These are phyloP conservation scores for Penicillium crystallinum DNA, from an alignment of 495 filamentous ascomycete species.

Conservation along the genomic window DNA sequence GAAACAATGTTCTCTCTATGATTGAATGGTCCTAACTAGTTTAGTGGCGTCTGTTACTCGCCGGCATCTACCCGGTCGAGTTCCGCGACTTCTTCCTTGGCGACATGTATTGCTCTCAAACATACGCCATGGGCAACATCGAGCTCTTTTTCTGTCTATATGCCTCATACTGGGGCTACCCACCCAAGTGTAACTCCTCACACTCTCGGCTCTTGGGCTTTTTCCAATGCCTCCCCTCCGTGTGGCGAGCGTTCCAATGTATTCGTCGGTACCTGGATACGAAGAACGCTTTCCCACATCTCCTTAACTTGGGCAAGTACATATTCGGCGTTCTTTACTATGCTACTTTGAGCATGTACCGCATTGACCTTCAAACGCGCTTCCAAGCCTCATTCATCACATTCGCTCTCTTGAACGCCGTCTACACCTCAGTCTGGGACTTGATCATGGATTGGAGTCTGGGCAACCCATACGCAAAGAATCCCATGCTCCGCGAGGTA, in stretches of 20 bases:
- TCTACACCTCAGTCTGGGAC: constrained; percentile 92
- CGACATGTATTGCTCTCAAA: constrained; percentile 94
- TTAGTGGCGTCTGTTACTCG: constrained; percentile 77
- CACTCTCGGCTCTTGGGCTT: constrained; percentile 83
- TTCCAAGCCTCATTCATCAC: constrained; percentile 68
- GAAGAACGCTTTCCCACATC: constrained; percentile 80
- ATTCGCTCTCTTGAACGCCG: constrained; percentile 70
- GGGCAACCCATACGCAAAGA: constrained; percentile 64
- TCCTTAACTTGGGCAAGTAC: constrained; percentile 92
- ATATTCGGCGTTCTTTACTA: constrained; percentile 76
- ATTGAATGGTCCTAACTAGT: constrained; percentile 17
- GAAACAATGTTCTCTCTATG: neutral
- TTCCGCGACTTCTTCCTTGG: constrained; percentile 97
- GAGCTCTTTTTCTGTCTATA: constrained; percentile 95
- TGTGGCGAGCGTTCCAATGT: constrained; percentile 89
- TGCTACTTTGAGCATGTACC: constrained; percentile 70
- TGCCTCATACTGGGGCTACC: constrained; percentile 63
- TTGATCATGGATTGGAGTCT: constrained; percentile 95
- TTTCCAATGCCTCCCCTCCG: constrained; percentile 73
- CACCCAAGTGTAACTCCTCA: constrained; percentile 73
- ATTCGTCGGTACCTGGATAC: constrained; percentile 86
- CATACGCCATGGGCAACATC: constrained; percentile 84
- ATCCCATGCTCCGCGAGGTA: constrained; percentile 71
- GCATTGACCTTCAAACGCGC: constrained; percentile 55
- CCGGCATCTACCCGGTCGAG: constrained; percentile 87